Evolutionary conservation across 805 yeast genomes (phyloP).

Genomic region (Candida nanaspora): DNA sequence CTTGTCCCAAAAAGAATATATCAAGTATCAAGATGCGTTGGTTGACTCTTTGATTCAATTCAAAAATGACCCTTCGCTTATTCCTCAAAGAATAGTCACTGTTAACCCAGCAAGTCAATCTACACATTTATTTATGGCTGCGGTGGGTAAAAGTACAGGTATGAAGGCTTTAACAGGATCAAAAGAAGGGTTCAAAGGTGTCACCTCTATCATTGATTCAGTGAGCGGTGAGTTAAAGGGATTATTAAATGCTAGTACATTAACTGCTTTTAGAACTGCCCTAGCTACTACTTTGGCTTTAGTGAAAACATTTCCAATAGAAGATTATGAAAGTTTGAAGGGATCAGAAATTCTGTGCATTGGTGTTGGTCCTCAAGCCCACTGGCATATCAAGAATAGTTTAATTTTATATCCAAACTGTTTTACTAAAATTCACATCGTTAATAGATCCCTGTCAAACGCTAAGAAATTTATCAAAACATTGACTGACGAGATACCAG

Average conservation of each 20-base stretch:
- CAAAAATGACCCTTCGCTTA: constrained; percentile 33
- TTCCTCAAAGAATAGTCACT: constrained; percentile 50
- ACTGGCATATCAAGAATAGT: constrained; percentile 51
- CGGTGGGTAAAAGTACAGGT: constrained; percentile 50
- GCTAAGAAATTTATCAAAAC: constrained; percentile 25
- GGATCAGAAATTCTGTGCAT: constrained; percentile 29
- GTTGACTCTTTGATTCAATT: constrained; percentile 33
- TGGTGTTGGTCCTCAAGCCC: constrained; percentile 60
- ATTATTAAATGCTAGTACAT: constrained; percentile 46
- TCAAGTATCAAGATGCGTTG: constrained; percentile 30
- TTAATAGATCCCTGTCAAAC: constrained; percentile 36
- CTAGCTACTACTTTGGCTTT: constrained; percentile 45
- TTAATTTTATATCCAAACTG: constrained; percentile 30
- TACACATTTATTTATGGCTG: constrained; percentile 59
- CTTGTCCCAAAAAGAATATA: constrained; percentile 21
- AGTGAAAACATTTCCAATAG: constrained; percentile 25
- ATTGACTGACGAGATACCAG: constrained; percentile 22
- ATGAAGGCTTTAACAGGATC: constrained; percentile 56
- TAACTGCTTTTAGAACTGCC: constrained; percentile 66
- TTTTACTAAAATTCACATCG: constrained; percentile 34
- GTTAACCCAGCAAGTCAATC: constrained; percentile 27
- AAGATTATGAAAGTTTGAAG: constrained; percentile 4
- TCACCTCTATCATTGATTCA: constrained; percentile 43
- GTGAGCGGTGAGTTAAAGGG: constrained; percentile 45
- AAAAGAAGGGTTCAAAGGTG: constrained; percentile 51